Evolutionary conservation across 2,329 filamentous ascomycete species (phyloP), one percentile per base, ranked within the genome.

Genomic region (Diaporthe vexans): DNA sequence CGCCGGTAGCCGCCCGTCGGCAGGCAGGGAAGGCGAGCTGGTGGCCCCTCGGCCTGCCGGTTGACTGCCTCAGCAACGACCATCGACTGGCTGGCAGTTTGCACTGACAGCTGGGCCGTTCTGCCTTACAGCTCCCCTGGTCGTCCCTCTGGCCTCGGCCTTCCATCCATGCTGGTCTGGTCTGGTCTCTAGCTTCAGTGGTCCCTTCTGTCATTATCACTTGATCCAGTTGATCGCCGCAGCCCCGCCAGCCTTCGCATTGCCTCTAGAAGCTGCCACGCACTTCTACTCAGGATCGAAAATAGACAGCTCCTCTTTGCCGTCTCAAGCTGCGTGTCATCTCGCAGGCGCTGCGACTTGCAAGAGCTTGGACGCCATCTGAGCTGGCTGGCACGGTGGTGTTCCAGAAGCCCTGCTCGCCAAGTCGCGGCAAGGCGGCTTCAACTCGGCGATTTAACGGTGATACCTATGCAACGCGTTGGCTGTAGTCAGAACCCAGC

Each of bases 351-450:
- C 29, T 7, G 46, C 33, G 29, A 4, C 10, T 7, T 15, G n/a
- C 19, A 11, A 46, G 26, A 52, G 48, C 63, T 26, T 37, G 26
- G 46, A 40, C 48, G 35, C 63, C 65, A 52, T 51, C 59, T 48
- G 54, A 58, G n/a, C 48, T 43, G 43, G 51, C 35, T 29, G 56
- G 69, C 37, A 51, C 46, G 54, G 67, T 63, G 54, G 40, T 46
- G 57, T 71, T 73, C 72, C 37, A 74, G 72, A 58, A 74, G 48
- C 57, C 72, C 68, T 71, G 65, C 48, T 26, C 51, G 73, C 69
- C 68, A 61, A 57, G 73, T 67, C 68, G 51, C 73, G 68, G 68
- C 35, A 67, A 33, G 58, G n/a, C 57, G 58, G 73, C 33, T 48
- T 63, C 70, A 35, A 63, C 69, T 72, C 69, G 69, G 69, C 46